phyloP scores from a whole-genome alignment of 306 rosid species.

The Vigna angularis region DNA sequence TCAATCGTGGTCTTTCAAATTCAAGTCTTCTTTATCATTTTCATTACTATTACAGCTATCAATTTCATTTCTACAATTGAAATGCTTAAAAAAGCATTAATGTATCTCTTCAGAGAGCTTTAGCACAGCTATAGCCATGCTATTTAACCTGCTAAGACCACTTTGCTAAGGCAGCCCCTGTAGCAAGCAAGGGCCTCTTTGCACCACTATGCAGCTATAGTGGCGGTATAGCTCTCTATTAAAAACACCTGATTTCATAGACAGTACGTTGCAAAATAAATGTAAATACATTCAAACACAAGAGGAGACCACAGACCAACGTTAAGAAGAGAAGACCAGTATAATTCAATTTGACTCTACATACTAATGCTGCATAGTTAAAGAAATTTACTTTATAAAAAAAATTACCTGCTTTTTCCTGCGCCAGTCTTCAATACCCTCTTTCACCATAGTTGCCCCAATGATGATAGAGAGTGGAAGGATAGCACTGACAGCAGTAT shows the following conservation, averaged over 20 bases:
- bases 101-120: no score
- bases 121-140: no score
- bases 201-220: no score
- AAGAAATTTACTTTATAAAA: slow-evolving; percentile 20
- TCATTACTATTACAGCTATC: no score
- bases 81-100: no score
- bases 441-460: slow-evolving; percentile 83
- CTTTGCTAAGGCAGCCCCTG: no score
- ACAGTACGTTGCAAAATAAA: background rate
- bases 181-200: no score
- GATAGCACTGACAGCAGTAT: slow-evolving; percentile 83
- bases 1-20: no score
- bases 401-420: slow-evolving; percentile 83
- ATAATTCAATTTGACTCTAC: slow-evolving; percentile 20
- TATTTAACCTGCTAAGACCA: no score
- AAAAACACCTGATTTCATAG: background rate
- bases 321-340: background rate
- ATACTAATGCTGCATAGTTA: background rate
- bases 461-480: slow-evolving; percentile 69
- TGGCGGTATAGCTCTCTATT: no score
- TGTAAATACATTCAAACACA: slow-evolving; percentile 14
- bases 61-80: no score
- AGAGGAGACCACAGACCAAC: background rate
- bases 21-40: no score
- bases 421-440: slow-evolving; percentile 85